phyloP scores from a whole-genome alignment of 257 asterid species.

The Capsicum pubescens region DNA sequence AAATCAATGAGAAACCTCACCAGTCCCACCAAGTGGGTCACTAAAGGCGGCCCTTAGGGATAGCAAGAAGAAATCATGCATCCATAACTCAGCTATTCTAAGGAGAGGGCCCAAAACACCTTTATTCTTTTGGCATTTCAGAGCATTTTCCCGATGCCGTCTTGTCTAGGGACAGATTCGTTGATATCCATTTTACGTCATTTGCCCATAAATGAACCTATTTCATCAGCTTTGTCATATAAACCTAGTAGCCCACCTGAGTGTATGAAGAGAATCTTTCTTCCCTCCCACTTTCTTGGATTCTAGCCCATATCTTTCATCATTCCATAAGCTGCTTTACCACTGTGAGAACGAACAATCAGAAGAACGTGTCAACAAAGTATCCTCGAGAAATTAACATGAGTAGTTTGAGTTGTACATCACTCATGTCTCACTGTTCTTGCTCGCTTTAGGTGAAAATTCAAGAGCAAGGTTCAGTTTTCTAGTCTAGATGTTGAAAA shows the following conservation, averaged over 20 bases:
- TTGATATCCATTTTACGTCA: conserved; percentile 81
- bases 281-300: conserved; percentile 88
- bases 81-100: too few species aligned
- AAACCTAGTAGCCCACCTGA: conserved; percentile 90
- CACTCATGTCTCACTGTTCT: neutral
- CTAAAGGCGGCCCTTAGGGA: too few species aligned
- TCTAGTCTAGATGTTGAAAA: neutral
- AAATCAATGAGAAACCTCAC: too few species aligned
- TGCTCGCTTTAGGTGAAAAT: neutral
- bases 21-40: too few species aligned
- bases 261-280: conserved; percentile 86
- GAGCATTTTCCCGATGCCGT: conserved; percentile 89
- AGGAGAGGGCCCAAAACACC: too few species aligned
- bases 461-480: conserved; percentile 3
- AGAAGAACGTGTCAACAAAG: neutral
- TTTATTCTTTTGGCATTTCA: conserved; percentile 29
- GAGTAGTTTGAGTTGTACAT: neutral
- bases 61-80: neutral
- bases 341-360: conserved; percentile 51
- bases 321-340: conserved; percentile 85
- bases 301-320: conserved; percentile 74
- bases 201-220: conserved; percentile 61
- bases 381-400: neutral
- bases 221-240: conserved; percentile 77
- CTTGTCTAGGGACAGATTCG: conserved; percentile 64